Evolutionary conservation across 2,329 filamentous ascomycete genomes (phyloP), one percentile per base, ranked within the genome.

Genomic region (Colletotrichum limetticola): DNA sequence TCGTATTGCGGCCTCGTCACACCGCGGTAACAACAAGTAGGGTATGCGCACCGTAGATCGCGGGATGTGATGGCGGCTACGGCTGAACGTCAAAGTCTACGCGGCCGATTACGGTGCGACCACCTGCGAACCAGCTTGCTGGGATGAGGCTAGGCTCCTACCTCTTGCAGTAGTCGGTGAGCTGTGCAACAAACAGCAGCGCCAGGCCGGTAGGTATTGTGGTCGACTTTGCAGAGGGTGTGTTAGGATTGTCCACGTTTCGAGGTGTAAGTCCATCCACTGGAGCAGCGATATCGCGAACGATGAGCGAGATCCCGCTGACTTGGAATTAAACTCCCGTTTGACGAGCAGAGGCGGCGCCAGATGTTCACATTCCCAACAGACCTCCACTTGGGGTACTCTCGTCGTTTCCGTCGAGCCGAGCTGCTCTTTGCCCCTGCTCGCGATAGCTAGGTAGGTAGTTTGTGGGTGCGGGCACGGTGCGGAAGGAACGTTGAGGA

Each of bases 101-200:
- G 53, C 53, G 46, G 63, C 37, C 24, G 65, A 30, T 63, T 32
- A 28, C 58, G 30, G 65, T 68, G 69, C 56, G 42, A 68, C 58
- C 69, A 64, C 69, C 59, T 68, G 7, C 30, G 59, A 67, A 63
- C 69, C 69, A 64, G 61, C 53, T 46, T 42, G 59, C 53, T 32
- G 69, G 65, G 65, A 72, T 69, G 30, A 26, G 57, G 46, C 52
- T 53, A 52, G 69, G 59, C 59, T 63, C 30, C 28, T 58, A 11
- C 26, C n/a, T 12, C 22, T 22, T 72, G 30, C 59, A 72, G 30
- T 22, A 53, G 28, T 63, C 16, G 42, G 65, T 69, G 37, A 53
- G 26, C 24, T 30, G 37, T 42, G 37, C 37, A 42, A 42, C 63
- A 42, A 62, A 53, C 49, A 64, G 35, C 58, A 60, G 24, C 9